A percentile compares a stretch with the other conserved stretches of the same genome.
Evolutionary conservation across 2,329 filamentous ascomycete species (phyloP).

Genomic region (Thielaviopsis populi): DNA sequence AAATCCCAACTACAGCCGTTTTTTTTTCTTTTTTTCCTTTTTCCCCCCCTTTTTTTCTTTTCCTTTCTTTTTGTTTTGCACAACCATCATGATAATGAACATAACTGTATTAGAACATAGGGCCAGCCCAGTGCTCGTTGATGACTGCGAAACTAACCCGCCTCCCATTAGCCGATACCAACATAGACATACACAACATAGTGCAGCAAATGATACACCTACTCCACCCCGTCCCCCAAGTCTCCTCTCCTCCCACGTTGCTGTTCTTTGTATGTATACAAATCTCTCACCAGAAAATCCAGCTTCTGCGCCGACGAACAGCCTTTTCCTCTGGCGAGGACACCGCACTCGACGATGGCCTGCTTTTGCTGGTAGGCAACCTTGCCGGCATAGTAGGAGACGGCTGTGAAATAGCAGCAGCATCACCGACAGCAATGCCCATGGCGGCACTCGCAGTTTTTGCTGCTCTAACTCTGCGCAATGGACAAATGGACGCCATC

Average conservation of each 20-base stretch:
- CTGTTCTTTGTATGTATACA: not conserved
- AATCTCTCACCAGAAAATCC: conserved; percentile 10
- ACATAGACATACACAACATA: not conserved
- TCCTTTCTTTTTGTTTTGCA: no score
- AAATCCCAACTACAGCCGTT: not conserved
- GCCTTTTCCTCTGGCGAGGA: not conserved
- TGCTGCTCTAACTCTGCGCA: conserved; percentile 5
- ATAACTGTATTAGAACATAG: conserved; percentile 17
- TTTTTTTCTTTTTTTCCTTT: no score
- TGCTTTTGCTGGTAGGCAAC: not conserved
- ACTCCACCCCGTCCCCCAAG: not conserved
- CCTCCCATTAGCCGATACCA: conserved; percentile 4
- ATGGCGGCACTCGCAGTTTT: not conserved
- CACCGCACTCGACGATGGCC: not conserved
- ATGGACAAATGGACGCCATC: conserved; percentile 14
- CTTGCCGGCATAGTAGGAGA: not conserved
- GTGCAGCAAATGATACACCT: not conserved
- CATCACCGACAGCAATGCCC: not conserved
- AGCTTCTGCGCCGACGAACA: conserved; percentile 6
- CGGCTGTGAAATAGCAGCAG: not conserved
- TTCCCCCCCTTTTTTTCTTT: no score
- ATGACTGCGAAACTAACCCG: not conserved
- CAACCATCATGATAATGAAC: conserved; percentile 20
- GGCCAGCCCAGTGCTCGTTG: conserved; percentile 7
- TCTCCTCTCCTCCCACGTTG: not conserved